Evolutionary conservation across 352 stramenopile genomes (phyloP).

Genomic region (Pythium folliculosum): DNA sequence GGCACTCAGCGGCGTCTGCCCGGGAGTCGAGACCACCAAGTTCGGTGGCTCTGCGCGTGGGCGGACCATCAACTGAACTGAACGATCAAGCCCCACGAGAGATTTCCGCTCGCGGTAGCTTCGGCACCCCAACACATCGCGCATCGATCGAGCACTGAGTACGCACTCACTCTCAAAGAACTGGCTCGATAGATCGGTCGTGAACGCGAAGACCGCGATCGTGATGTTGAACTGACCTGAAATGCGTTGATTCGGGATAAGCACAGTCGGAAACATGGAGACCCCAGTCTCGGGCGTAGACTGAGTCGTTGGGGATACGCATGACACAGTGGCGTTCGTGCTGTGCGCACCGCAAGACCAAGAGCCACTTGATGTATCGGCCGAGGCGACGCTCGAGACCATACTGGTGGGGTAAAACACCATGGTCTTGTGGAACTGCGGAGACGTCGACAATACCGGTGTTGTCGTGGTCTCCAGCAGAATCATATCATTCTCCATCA

Average conservation of each 20-base stretch:
- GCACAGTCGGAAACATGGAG: background rate
- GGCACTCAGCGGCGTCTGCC: background rate
- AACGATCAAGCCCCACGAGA: constrained; percentile 15
- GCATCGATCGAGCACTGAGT: background rate
- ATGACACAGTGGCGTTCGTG: background rate
- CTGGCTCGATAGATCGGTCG: constrained; percentile 7
- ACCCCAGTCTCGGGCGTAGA: background rate
- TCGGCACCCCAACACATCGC: constrained; percentile 15
- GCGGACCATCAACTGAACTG: constrained; percentile 11
- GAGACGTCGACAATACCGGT: background rate
- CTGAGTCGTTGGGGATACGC: background rate
- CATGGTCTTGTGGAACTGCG: constrained; percentile 14
- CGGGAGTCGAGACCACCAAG: constrained; percentile 3
- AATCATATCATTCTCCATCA: constrained; percentile 12
- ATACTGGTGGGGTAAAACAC: constrained; percentile 15
- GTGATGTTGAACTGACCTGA: constrained; percentile 4
- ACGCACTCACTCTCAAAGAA: constrained; percentile 25
- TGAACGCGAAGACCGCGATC: constrained; percentile 11
- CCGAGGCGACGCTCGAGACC: background rate
- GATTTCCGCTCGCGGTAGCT: constrained; percentile 26
- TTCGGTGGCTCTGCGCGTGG: constrained; percentile 18
- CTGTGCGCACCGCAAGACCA: constrained; percentile 12
- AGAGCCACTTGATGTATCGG: background rate
- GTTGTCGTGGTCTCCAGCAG: background rate
- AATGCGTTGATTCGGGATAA: constrained; percentile 8